Conservation (phyloP, 305 asterid species). For the Ilex paraguariensis region DNA sequence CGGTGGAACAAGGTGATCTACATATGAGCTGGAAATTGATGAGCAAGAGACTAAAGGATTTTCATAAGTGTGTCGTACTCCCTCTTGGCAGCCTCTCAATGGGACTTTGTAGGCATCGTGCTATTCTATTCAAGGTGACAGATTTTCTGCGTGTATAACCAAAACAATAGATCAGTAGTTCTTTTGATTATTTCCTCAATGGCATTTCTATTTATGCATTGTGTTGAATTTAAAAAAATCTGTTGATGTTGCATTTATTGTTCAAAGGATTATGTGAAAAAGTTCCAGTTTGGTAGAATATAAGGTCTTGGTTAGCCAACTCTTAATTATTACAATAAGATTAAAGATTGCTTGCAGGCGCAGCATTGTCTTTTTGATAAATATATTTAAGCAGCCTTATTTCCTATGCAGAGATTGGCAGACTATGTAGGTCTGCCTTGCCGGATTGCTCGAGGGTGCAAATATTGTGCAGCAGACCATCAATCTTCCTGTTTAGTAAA, state of each 20-base stretch:
- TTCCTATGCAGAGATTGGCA: slow-evolving; percentile 74
- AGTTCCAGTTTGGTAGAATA: too few species aligned
- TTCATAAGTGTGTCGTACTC: slow-evolving; percentile 63
- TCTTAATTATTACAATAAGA: too few species aligned
- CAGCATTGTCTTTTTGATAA: too few species aligned
- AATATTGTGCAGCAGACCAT: slow-evolving; percentile 83
- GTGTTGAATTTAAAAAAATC: too few species aligned
- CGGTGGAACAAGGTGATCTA: slow-evolving; percentile 85
- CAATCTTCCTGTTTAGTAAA: slow-evolving; percentile 85
- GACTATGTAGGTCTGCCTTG: slow-evolving; percentile 97
- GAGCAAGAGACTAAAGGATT: slow-evolving; percentile 54
- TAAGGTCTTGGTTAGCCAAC: too few species aligned
- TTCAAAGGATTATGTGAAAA: too few species aligned
- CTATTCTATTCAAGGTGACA: slow-evolving; percentile 83
- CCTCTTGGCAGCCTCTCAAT: slow-evolving; percentile 80
- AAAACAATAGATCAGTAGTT: neutral
- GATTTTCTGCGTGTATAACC: neutral
- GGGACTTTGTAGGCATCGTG: slow-evolving; percentile 98
- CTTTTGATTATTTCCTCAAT: too few species aligned
- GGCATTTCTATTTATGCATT: too few species aligned
- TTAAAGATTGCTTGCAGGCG: too few species aligned
- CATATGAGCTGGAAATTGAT: slow-evolving; percentile 61
- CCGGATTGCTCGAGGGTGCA: slow-evolving; percentile 94
- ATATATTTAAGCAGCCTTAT: neutral
- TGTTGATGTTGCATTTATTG: too few species aligned